These are phyloP conservation scores for Effrenium voratum DNA, from an alignment of 73 alveolate genomes.

Conservation along the genomic window DNA sequence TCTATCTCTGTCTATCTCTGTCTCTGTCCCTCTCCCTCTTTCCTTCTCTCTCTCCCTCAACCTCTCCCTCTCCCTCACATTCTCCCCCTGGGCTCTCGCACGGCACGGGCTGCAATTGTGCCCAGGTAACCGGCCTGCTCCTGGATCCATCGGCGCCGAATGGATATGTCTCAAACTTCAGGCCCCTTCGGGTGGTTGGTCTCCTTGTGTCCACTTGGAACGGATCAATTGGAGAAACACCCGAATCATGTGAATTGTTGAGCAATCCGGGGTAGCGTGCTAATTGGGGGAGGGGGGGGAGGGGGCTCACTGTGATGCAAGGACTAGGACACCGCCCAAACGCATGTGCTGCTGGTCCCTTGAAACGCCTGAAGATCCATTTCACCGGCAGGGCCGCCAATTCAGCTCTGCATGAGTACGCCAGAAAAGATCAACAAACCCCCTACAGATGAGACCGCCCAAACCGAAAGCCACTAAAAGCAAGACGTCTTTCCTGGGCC, in stretches of 20 bases:
- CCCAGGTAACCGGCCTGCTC: slow-evolving; percentile 27
- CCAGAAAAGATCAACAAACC: background rate
- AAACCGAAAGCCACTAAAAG: background rate
- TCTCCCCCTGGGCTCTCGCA: background rate
- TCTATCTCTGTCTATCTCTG: background rate
- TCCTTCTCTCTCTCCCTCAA: background rate
- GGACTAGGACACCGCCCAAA: too few species aligned
- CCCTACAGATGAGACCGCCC: background rate
- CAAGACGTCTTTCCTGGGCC: background rate
- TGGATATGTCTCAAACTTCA: too few species aligned
- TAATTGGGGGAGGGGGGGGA: too few species aligned
- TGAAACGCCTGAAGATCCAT: too few species aligned
- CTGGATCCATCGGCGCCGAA: too few species aligned
- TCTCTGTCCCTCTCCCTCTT: background rate
- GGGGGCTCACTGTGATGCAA: too few species aligned
- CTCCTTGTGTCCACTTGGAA: too few species aligned
- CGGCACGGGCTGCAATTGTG: background rate
- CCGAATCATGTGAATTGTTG: too few species aligned
- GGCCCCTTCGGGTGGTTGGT: too few species aligned
- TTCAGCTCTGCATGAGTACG: background rate
- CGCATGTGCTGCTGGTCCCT: too few species aligned
- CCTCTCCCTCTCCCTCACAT: background rate
- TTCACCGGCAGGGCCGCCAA: background rate
- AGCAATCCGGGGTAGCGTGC: too few species aligned
- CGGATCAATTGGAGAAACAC: too few species aligned